Base-by-base conservation (phyloP, 2,329 filamentous ascomycete genomes). In the Aspergillus sp. region DNA sequence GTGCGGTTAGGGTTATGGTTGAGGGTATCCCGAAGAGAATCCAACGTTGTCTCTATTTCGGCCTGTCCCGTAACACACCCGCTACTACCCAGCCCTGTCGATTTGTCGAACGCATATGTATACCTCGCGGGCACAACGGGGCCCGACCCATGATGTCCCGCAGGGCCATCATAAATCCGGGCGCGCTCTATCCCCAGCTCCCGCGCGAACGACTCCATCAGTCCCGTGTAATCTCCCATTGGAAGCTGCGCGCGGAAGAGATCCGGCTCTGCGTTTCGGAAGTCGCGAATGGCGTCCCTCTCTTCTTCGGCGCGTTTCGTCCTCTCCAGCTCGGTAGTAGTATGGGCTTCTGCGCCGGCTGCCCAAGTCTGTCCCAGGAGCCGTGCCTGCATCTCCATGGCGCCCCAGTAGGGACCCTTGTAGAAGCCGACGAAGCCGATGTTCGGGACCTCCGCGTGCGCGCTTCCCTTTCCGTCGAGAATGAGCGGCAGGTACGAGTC, bases 391-490 rank as follows among this genome's bases (percentile, higher is more conserved):
- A 86, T 83, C 55, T 91, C 84, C 71, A 89, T 86, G 0, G 86
- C 77, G 1, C 81, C 81, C 85, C 85, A 93, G 53, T 85, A 91
- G 0, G 84, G 83, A 0, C 82, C 82, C 39, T 85, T 73, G 51
- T 93, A 93, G 57, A 86, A 86, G 1, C 85, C 85, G 1, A 91
- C 78, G 47, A 91, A 88, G 0, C 82, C 83, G 0, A 91, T 60
- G 4, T 72, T 72, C 0, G 78, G 71, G 0, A 86, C 56, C 0
- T 66, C 60, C 0, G 71, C 69, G 36, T 79, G 74, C 34, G 78
- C 65, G 0, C 78, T 78, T 1, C 73, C 74, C 42, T 83, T 78
- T 30, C 80, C 78, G 14, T 80, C 75, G 1, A 91, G 64, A 0
- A 80, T 72, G 1, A 84, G 53, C 0, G 79, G 77, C n/a, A 79